These are phyloP conservation scores for Priceomyces haplophilus DNA, from an alignment of 805 yeast species.

Conservation along the genomic window DNA sequence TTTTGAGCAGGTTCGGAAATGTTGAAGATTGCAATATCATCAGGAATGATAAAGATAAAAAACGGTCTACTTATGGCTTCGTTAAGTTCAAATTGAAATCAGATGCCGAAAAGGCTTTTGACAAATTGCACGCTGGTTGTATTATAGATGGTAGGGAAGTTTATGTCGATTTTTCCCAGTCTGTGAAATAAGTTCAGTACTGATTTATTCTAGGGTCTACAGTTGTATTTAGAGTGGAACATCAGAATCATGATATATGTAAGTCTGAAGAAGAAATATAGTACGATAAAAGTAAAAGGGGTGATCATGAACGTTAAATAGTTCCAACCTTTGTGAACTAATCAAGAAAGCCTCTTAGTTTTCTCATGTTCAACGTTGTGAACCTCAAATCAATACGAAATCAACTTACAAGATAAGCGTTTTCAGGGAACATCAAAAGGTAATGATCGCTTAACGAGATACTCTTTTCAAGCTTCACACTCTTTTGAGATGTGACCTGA, in stretches of 20 bases:
- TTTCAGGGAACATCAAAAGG: not conserved
- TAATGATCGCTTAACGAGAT: not conserved
- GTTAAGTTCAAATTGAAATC: slow-evolving; percentile 49
- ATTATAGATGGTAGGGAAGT: slow-evolving; percentile 62
- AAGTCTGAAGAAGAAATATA: not conserved
- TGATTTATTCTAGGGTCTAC: too few species aligned
- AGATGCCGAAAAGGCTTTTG: slow-evolving; percentile 60
- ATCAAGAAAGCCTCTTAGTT: not conserved
- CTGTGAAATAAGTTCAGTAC: slow-evolving; percentile 14
- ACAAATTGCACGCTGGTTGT: slow-evolving; percentile 54
- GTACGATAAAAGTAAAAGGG: not conserved
- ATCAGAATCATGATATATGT: too few species aligned
- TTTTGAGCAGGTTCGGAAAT: slow-evolving; percentile 62
- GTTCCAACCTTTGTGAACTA: not conserved
- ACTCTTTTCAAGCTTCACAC: slow-evolving; percentile 35
- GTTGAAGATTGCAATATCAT: slow-evolving; percentile 52
- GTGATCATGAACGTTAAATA: not conserved
- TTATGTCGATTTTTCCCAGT: slow-evolving; percentile 66
- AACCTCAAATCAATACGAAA: not conserved
- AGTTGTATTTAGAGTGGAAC: too few species aligned
- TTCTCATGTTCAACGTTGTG: not conserved
- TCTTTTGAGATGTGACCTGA: slow-evolving; percentile 87
- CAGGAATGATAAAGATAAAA: slow-evolving; percentile 46
- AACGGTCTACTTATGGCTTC: slow-evolving; percentile 60
- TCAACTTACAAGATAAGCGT: not conserved